A percentile compares a stretch with the other conserved stretches of the same genome.
Conservation (phyloP, 306 rosid species). For the Citrullus colocynthis region DNA sequence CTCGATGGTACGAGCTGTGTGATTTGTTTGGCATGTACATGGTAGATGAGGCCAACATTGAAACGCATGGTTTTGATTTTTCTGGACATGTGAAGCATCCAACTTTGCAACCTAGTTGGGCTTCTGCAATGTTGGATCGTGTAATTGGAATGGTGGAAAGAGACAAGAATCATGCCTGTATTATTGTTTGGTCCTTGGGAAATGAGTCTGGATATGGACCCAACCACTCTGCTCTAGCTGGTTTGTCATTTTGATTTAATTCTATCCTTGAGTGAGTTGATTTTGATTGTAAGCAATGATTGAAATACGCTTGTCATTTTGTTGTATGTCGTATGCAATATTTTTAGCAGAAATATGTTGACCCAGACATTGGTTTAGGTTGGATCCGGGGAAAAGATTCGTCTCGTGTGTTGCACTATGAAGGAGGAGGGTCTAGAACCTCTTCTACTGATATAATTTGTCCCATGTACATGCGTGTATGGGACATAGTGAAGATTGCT, state of each 20-base stretch:
- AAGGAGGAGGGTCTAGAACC: conserved; percentile 96
- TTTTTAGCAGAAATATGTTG: neutral
- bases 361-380: conserved; percentile 30
- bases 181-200: conserved; percentile 82
- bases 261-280: neutral
- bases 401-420: conserved; percentile 71
- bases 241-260: conserved; percentile 20
- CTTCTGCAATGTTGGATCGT: conserved; percentile 89
- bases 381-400: conserved; percentile 90
- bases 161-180: conserved; percentile 89
- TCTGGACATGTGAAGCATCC: conserved; percentile 73
- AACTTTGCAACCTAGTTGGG: conserved; percentile 79
- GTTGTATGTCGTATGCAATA: neutral
- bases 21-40: conserved; percentile 92
- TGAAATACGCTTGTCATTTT: neutral
- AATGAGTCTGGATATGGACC: conserved; percentile 93
- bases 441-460: conserved; percentile 83
- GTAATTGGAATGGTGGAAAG: conserved; percentile 98
- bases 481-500: conserved; percentile 88
- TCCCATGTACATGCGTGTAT: conserved; percentile 96
- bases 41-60: conserved; percentile 98
- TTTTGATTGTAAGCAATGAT: neutral
- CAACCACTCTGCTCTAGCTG: conserved; percentile 84
- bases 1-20: conserved; percentile 94
- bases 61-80: conserved; percentile 76